phyloP scores from a whole-genome alignment of 1,284 basidiomycete species.

The Cerrena zonata region DNA sequence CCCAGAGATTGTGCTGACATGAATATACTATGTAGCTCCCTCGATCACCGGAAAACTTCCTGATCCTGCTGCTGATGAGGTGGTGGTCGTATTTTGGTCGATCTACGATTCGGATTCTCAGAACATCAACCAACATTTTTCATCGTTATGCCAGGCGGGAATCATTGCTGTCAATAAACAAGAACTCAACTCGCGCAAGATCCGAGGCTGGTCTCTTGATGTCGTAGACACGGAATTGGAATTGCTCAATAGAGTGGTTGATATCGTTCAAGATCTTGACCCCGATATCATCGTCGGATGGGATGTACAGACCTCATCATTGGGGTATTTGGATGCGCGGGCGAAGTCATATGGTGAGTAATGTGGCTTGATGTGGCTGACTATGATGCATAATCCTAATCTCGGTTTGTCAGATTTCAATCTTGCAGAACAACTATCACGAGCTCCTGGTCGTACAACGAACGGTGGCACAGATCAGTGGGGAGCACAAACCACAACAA shows the following conservation, averaged over 20 bases:
- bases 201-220: constrained; percentile 47
- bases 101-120: constrained; percentile 51
- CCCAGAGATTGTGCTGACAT: not conserved
- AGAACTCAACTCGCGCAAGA: constrained; percentile 33
- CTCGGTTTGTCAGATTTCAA: constrained; percentile 51
- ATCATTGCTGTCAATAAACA: constrained; percentile 51
- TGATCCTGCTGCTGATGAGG: constrained; percentile 65
- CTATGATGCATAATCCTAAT: not conserved
- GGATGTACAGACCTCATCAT: constrained; percentile 84
- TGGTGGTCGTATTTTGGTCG: constrained; percentile 69
- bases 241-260: constrained; percentile 74
- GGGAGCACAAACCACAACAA: constrained; percentile 72
- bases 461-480: constrained; percentile 58
- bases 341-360: constrained; percentile 56
- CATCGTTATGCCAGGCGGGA: constrained; percentile 44
- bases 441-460: constrained; percentile 47
- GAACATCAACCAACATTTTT: constrained; percentile 26
- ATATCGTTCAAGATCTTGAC: constrained; percentile 74
- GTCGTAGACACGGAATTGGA: constrained; percentile 73
- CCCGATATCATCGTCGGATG: constrained; percentile 91
- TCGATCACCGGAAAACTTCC: constrained; percentile 63
- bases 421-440: constrained; percentile 60
- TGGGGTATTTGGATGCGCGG: constrained; percentile 85
- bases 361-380: not conserved
- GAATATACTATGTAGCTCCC: constrained; percentile 39